These are phyloP conservation scores for Guyanaporus albipodus DNA, from an alignment of 768 basidiomycete genomes.

Conservation along the genomic window DNA sequence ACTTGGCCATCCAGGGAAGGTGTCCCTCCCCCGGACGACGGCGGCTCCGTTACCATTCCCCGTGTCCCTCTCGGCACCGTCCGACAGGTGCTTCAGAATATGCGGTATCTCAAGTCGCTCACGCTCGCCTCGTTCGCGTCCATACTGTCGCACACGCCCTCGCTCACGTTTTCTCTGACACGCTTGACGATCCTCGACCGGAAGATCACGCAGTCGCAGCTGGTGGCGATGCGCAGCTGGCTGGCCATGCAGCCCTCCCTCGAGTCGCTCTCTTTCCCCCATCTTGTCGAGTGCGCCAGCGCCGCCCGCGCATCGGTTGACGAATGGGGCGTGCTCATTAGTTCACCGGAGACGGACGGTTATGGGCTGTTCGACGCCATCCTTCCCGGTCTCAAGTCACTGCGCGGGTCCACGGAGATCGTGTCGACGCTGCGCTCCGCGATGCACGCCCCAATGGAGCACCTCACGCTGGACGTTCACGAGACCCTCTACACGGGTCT, in stretches of 20 bases:
- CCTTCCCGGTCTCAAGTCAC: slow-evolving; percentile 25
- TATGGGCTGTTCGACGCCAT: slow-evolving; percentile 1
- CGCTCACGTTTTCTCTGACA: slow-evolving; percentile 21
- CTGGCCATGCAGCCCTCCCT: slow-evolving; percentile 23
- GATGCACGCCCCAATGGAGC: slow-evolving; percentile 15
- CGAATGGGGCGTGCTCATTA: slow-evolving; percentile 6
- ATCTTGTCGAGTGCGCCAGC: slow-evolving; percentile 15
- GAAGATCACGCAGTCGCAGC: slow-evolving; percentile 20
- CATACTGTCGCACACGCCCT: slow-evolving; percentile 17
- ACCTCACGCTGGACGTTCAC: slow-evolving; percentile 23
- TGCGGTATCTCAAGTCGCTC: slow-evolving; percentile 27
- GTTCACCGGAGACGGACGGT: background rate
- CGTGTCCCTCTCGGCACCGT: slow-evolving; percentile 12
- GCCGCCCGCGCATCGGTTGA: background rate
- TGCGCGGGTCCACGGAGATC: slow-evolving; percentile 27
- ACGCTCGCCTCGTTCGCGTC: slow-evolving; percentile 24
- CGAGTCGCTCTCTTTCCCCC: slow-evolving; percentile 27
- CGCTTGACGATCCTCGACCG: slow-evolving; percentile 28
- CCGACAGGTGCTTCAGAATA: slow-evolving; percentile 26
- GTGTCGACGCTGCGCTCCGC: slow-evolving; percentile 18
- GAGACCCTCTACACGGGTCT: slow-evolving; percentile 29
- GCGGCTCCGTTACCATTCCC: no score
- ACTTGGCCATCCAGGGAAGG: slow-evolving; percentile 21
- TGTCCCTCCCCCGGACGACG: slow-evolving; percentile 4
- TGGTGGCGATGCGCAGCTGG: slow-evolving; percentile 21